Evolutionary conservation across 345 rosid genomes (phyloP).

Genomic region (Ricinus communis): DNA sequence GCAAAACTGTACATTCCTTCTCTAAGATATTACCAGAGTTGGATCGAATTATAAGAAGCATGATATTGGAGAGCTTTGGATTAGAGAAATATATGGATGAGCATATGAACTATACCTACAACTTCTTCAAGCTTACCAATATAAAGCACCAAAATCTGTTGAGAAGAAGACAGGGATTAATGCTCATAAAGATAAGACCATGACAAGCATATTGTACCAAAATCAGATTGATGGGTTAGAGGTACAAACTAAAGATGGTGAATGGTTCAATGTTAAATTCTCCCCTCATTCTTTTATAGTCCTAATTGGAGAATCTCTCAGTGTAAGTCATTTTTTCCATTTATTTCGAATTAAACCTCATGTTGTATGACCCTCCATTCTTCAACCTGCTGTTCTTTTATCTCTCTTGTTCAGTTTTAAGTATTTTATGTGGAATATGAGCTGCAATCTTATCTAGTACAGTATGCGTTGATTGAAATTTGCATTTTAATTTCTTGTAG

Average conservation of each 20-base stretch:
- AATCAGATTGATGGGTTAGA: constrained; percentile 54
- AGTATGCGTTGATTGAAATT: not conserved
- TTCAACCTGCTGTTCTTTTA: too few relatives aligned
- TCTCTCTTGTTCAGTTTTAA: too few relatives aligned
- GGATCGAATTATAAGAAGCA: constrained; percentile 42
- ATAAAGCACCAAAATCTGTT: constrained; percentile 27
- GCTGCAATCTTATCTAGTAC: too few relatives aligned
- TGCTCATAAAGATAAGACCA: constrained; percentile 57
- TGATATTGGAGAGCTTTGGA: constrained; percentile 60
- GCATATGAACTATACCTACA: constrained; percentile 30
- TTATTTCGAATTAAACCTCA: too few relatives aligned
- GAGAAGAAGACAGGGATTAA: constrained; percentile 27
- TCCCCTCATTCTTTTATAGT: constrained; percentile 50
- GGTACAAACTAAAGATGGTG: constrained; percentile 43
- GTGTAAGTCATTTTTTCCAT: constrained; percentile 38
- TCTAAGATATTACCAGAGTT: constrained; percentile 39
- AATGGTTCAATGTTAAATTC: constrained; percentile 42
- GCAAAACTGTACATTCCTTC: constrained; percentile 31
- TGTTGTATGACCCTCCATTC: too few relatives aligned
- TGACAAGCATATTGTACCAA: constrained; percentile 55
- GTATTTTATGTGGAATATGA: too few relatives aligned
- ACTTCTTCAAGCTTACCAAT: constrained; percentile 48
- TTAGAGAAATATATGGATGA: constrained; percentile 38
- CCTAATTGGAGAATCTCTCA: constrained; percentile 55
- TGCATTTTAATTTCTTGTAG: not conserved